Base-by-base conservation (phyloP, 2,329 filamentous ascomycete genomes). In the Aspergillus unguis region DNA sequence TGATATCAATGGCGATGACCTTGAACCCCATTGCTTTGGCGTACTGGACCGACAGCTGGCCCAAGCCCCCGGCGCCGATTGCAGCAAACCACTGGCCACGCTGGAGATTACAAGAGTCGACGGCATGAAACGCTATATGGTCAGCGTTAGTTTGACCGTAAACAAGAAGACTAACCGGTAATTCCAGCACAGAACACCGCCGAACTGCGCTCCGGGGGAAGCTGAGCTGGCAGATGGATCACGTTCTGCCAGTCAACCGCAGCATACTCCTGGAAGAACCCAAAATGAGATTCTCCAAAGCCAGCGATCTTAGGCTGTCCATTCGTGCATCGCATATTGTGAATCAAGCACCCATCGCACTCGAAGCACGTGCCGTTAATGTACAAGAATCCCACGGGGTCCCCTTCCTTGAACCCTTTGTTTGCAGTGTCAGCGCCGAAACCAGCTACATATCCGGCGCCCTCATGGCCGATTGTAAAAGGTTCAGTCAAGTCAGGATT, bases 21-120 rank as follows among this genome's bases (percentile, higher is more conserved):
- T 54, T 48, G 3, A 33, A 36, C 0, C 58, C 64, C 58, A 68
- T 59, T 0, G 63, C 62, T 49, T 64, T 66, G 3, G 65, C 65
- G 56, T 76, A 68, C 47, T 69, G 66, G 5, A 66, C 60, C 2
- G 49, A 42, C 25, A 69, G 58, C 43, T 67, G 64, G 1, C 66
- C 66, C 1, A 69, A 57, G 10, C 66, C 66, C 17, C 65, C 66
- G 32, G 53, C 48, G 5, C 65, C 65, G 8, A 65, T 62, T 10
- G 64, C 60, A 3, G 61, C 59, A 7, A 69, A 37, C 65, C 64
- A 67, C 37, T 66, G 59, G 4, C 65, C 64, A 1, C 59, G 58
- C n/a, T 60, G 60, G 5, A 69, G 40, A 2, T 37, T 55, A 42
- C 51, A 53, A 7, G 28, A 26, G 3, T 53, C 31, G 8, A 53